Evolutionary conservation across 2,329 filamentous ascomycete genomes (phyloP), one percentile per base, ranked within the genome.

Genomic region (Neurospora sp.): DNA sequence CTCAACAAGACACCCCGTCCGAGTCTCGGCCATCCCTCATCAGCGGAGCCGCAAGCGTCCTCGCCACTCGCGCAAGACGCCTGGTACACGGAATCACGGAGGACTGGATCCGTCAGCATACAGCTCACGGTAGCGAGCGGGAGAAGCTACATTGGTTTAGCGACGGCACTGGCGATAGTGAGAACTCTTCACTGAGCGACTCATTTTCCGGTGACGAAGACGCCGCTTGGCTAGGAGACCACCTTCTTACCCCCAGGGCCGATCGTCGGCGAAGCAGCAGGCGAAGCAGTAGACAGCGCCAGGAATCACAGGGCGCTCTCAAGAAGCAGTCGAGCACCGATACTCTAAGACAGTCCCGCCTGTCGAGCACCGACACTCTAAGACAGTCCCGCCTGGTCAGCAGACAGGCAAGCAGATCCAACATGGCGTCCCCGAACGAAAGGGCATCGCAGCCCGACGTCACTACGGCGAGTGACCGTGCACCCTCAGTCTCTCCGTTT

Each of bases 91-190:
- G 90, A 71, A 85, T 94, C 69, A 93, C 91, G 0, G 91, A 94
- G 79, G 91, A 93, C 82, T 95, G 92, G 92, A 93, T 96, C 74
- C 90, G 91, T 71, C 91, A 92, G 72, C 92, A 94, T 77, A 89
- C 92, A n/a, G 86, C 89, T n/a, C 86, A 87, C 73, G 88, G 90
- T 74, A 85, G 85, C 73, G 86, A 88, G 74, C 87, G 86, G 39
- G 92, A 96, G 78, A 87, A 88, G 74, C 88, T 88, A 72, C 90
- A 93, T 80, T 97, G 93, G 93, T 85, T 93, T 74, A 96, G 92
- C 78, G 92, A 96, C 85, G 87, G 89, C 72, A 86, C 87, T 33
- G 87, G 87, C 77, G 87, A 87, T 76, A 93, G 90, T 78, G 91
- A 92, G 83, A 87, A 87, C 82, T 91, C 89, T 85, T 92, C 89